phyloP scores from a whole-genome alignment of 2,329 filamentous ascomycete genomes.

The Leptographium wingfieldii region DNA sequence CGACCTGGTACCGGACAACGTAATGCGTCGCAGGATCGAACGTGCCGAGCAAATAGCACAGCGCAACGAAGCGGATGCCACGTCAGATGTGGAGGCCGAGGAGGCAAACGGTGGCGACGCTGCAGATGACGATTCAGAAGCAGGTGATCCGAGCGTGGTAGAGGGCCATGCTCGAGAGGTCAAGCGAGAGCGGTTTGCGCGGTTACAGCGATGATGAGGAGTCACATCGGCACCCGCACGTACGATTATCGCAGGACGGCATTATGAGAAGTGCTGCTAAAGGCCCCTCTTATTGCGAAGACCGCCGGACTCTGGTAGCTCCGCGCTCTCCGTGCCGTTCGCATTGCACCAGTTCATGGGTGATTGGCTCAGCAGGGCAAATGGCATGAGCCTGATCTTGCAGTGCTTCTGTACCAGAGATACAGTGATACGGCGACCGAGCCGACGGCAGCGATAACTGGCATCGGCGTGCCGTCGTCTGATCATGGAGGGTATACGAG shows the following conservation, averaged over 20 bases:
- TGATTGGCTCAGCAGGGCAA: not conserved
- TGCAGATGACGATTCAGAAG: not conserved
- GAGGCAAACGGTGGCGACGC: conserved; percentile 21
- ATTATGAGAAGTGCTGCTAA: not conserved
- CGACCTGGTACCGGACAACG: conserved; percentile 44
- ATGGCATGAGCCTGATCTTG: not conserved
- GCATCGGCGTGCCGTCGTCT: not conserved
- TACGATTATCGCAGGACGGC: not conserved
- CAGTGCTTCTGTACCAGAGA: not conserved
- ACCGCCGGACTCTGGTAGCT: not conserved
- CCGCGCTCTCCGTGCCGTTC: not conserved
- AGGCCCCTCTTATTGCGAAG: not conserved
- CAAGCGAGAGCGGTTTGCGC: conserved; percentile 15
- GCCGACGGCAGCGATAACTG: not conserved
- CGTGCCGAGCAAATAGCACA: conserved; percentile 34
- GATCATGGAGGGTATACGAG: not conserved
- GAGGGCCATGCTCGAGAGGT: conserved; percentile 12
- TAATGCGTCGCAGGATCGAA: conserved; percentile 45
- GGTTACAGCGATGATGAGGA: conserved; percentile 1
- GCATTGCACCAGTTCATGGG: not conserved
- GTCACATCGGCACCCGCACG: not conserved
- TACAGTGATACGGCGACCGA: not conserved
- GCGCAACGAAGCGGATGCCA: conserved; percentile 26
- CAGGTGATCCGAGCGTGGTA: conserved; percentile 9
- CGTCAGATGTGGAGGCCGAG: conserved; percentile 22